Evolutionary conservation across 805 yeast species (phyloP), one percentile per base, ranked within the genome.

Genomic region (Diddensiella santjacobensis): DNA sequence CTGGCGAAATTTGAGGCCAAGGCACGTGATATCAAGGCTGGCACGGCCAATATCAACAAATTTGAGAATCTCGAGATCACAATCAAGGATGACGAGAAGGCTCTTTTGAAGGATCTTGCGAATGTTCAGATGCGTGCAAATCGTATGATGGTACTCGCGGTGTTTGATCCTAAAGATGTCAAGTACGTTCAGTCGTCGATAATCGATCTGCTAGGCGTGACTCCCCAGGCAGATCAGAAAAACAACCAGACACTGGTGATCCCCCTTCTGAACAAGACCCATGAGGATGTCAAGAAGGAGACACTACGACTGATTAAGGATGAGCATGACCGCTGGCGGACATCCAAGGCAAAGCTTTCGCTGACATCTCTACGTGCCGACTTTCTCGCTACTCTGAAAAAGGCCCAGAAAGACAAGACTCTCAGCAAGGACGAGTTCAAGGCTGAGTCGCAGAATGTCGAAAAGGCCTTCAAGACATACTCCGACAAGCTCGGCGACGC

Each of bases 141-240:
- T 22, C 75, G 86, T 57, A 73, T 79, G 56, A 71, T 87, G 45
- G 67, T 78, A 26, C 78, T 91, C n/a, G 88, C 96, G 0, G 90
- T 89, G 1, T 91, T 84, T 65, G 96, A 91, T 60, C 95, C 96
- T 4, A 74, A 73, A 44, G 76, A 86, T 55, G 74, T 80, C 35
- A 84, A 87, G 57, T 74, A 77, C 51, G 77, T 91, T 23, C 75
- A 84, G 23, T 81, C 88, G 45, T 74, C 90, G 0, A 80, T 91
- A 17, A 64, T 87, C 51, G 73, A 90, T 0, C 77, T 78, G 6
- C 68, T 87, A 62, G 85, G 86, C 59, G 66, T 91, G 72, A 87
- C 83, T 51, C 96, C 98, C 1, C 90, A 84, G 61, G 73, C 72
- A 19, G 90, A 87, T 50, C 79, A 86, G 1, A 71, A 78, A 46